Percentiles rank a stretch among this genome's conserved stretches.
phyloP scores from a whole-genome alignment of 352 stramenopile species.

The Nothophytophthora sp. region DNA sequence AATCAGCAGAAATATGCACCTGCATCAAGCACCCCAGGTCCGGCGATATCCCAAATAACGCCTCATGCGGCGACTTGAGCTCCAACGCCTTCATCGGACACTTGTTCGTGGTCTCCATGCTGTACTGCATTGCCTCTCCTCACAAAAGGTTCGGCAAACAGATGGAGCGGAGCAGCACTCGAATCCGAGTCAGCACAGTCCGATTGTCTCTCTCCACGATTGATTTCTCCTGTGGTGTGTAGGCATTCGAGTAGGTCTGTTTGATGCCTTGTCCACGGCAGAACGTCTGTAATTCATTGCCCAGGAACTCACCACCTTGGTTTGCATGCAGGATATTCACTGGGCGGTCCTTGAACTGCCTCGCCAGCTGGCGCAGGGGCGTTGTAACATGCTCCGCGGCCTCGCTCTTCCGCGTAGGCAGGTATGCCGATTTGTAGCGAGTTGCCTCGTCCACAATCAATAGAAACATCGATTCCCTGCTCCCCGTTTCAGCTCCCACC shows the following conservation, averaged over 20 bases:
- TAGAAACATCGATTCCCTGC: constrained; percentile 9
- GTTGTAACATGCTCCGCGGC: not conserved
- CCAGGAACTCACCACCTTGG: constrained; percentile 18
- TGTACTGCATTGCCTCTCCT: constrained; percentile 9
- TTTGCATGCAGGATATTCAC: constrained; percentile 12
- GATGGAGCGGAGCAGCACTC: constrained; percentile 11
- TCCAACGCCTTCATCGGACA: not conserved
- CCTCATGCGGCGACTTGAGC: constrained; percentile 10
- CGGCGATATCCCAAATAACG: constrained; percentile 1
- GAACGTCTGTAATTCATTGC: not conserved
- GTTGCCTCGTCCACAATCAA: constrained; percentile 20
- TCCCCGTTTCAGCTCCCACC: constrained; percentile 3
- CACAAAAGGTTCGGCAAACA: constrained; percentile 13
- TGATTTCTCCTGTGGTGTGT: constrained; percentile 18
- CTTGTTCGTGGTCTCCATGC: constrained; percentile 13
- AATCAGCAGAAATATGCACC: constrained; percentile 3
- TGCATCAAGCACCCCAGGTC: constrained; percentile 21
- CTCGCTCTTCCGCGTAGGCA: constrained; percentile 2
- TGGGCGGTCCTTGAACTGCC: not conserved
- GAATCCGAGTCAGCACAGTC: constrained; percentile 2
- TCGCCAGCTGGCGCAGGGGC: constrained; percentile 2
- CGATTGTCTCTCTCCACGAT: constrained; percentile 15
- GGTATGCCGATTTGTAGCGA: constrained; percentile 17
- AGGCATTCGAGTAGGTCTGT: constrained; percentile 8
- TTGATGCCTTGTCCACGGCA: constrained; percentile 9